Evolutionary conservation across 2,329 filamentous ascomycete species (phyloP).

Genomic region (Xenoacremonium recifei): DNA sequence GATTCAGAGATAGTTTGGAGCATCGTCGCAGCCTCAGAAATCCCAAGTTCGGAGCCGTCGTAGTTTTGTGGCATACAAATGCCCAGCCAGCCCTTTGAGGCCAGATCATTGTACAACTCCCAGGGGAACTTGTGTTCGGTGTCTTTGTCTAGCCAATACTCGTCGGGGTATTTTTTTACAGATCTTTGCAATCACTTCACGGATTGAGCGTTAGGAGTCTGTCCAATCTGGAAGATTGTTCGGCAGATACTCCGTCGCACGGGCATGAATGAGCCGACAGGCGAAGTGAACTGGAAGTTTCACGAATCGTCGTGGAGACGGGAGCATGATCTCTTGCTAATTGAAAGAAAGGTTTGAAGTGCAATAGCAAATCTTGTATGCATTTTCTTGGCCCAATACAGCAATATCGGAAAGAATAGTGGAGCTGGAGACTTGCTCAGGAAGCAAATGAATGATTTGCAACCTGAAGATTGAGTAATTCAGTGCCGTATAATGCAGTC

Average conservation of each 20-base stretch:
- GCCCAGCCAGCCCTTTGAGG: constrained; percentile 9
- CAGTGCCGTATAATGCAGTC: too few species aligned
- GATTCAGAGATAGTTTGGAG: constrained; percentile 11
- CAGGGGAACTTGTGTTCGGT: constrained; percentile 8
- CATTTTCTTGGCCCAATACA: too few species aligned
- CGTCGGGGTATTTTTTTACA: constrained; percentile 7
- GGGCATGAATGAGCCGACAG: too few species aligned
- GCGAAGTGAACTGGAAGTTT: too few species aligned
- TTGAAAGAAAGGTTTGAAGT: too few species aligned
- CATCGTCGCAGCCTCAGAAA: constrained; percentile 9
- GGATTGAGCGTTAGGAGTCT: constrained; percentile 10
- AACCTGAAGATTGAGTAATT: too few species aligned
- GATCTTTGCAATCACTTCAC: constrained; percentile 10
- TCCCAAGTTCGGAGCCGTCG: constrained; percentile 8
- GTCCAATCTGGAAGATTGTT: constrained; percentile 10
- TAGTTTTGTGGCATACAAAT: constrained; percentile 8
- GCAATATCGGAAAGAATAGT: too few species aligned
- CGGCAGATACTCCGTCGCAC: constrained; percentile 7
- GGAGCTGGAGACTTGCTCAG: too few species aligned
- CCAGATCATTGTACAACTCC: constrained; percentile 9
- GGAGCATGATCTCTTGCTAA: too few species aligned
- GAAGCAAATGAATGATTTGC: too few species aligned
- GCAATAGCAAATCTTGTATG: too few species aligned
- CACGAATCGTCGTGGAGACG: too few species aligned
- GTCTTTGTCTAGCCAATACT: constrained; percentile 9